A percentile compares a stretch with the other conserved stretches of the same genome.
phyloP scores from a whole-genome alignment of 2,329 filamentous ascomycete genomes.

The Sclerotiophoma versabilis region DNA sequence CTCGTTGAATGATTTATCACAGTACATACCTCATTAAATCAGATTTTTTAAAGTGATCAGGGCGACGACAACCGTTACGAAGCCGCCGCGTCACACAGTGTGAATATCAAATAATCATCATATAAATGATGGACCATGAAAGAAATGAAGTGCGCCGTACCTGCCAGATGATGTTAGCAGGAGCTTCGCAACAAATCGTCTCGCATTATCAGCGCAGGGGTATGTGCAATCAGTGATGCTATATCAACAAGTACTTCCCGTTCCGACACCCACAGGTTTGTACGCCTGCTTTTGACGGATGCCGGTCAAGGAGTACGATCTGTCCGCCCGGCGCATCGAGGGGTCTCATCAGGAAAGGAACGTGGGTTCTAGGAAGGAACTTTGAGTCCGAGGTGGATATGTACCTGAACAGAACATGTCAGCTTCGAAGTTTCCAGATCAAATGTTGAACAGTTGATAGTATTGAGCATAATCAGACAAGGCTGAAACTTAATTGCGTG shows the following conservation, averaged over 20 bases:
- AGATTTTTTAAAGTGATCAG: constrained; percentile 73
- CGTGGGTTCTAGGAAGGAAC: constrained; percentile 3
- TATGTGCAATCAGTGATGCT: constrained; percentile 66
- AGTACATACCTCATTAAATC: constrained; percentile 71
- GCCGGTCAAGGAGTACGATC: constrained; percentile 61
- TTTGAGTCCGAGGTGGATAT: constrained; percentile 26
- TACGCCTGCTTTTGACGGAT: constrained; percentile 65
- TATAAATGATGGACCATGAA: constrained; percentile 56
- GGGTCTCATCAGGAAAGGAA: constrained; percentile 62
- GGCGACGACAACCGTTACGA: constrained; percentile 57
- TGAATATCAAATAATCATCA: constrained; percentile 73
- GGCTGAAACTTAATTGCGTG: constrained; percentile 69
- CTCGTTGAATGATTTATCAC: neutral
- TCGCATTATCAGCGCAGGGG: constrained; percentile 10
- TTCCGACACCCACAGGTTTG: constrained; percentile 67
- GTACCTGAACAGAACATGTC: constrained; percentile 43
- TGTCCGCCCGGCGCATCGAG: constrained; percentile 75
- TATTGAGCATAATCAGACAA: constrained; percentile 64
- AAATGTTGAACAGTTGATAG: constrained; percentile 18
- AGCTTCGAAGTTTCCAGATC: constrained; percentile 29
- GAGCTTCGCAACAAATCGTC: constrained; percentile 11
- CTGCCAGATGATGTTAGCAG: constrained; percentile 37
- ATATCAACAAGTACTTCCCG: constrained; percentile 71
- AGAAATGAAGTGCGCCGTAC: constrained; percentile 39
- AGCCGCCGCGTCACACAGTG: constrained; percentile 69